phyloP scores from a whole-genome alignment of 2,329 filamentous ascomycete genomes.

The Pestalotiopsis fici region DNA sequence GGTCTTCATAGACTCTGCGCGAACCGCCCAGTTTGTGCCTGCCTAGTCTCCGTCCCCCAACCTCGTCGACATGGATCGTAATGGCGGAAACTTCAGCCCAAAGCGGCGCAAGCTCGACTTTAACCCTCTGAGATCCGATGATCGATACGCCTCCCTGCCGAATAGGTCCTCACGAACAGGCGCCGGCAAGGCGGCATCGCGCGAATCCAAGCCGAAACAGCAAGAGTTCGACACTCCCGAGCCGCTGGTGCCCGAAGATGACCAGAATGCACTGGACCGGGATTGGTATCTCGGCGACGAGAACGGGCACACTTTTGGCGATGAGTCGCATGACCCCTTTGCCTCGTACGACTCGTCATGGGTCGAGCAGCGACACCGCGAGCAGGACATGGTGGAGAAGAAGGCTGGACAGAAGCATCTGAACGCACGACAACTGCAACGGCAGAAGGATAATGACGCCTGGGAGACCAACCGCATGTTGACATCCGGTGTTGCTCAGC shows the following conservation, averaged over 20 bases:
- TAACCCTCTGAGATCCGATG: constrained; percentile 51
- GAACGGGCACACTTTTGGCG: constrained; percentile 79
- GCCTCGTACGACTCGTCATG: constrained; percentile 73
- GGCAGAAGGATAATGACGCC: constrained; percentile 92
- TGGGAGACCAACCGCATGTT: constrained; percentile 99
- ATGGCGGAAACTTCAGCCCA: constrained; percentile 44
- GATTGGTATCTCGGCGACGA: constrained; percentile 95
- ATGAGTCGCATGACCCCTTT: constrained; percentile 92
- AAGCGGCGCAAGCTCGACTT: constrained; percentile 69
- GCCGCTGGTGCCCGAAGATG: constrained; percentile 63
- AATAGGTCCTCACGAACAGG: constrained; percentile 36
- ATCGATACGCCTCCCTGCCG: constrained; percentile 57
- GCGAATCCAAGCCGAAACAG: constrained; percentile 47
- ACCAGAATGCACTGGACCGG: constrained; percentile 76
- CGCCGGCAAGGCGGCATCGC: constrained; percentile 15
- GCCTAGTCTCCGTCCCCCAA: not conserved
- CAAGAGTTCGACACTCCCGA: constrained; percentile 64
- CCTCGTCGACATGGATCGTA: constrained; percentile 27
- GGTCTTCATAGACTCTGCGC: not conserved
- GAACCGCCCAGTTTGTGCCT: not conserved
- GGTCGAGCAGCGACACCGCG: constrained; percentile 69
- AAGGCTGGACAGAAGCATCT: constrained; percentile 70
- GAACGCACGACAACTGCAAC: constrained; percentile 76
- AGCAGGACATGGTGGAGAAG: constrained; percentile 76
- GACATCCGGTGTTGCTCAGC: constrained; percentile 90